Percentiles rank a stretch among this genome's conserved stretches.
Evolutionary conservation across 805 yeast genomes (phyloP).

Genomic region (Allodekkera sacchari): DNA sequence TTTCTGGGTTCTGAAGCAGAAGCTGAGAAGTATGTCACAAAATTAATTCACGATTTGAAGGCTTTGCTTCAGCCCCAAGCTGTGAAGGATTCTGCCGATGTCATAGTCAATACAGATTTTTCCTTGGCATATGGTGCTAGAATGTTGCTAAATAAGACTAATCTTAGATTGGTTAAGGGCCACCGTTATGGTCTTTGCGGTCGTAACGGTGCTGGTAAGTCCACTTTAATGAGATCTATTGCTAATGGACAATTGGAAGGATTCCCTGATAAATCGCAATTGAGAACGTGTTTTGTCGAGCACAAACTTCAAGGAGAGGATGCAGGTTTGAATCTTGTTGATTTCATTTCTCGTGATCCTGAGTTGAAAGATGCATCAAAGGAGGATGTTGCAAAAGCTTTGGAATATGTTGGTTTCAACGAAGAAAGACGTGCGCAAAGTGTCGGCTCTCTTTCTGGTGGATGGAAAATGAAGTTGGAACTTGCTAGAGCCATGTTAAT

Average conservation of each 20-base stretch:
- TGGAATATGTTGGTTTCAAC: conserved; percentile 83
- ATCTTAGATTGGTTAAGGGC: conserved; percentile 79
- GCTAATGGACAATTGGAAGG: conserved; percentile 97
- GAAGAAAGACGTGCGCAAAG: conserved; percentile 83
- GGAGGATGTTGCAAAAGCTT: conserved; percentile 67
- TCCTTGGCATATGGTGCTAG: conserved; percentile 96
- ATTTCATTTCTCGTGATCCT: conserved; percentile 84
- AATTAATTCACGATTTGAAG: conserved; percentile 40
- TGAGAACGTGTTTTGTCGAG: conserved; percentile 94
- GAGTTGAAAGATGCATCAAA: conserved; percentile 58
- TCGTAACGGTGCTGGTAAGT: conserved; percentile 98
- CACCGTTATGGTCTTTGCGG: conserved; percentile 98
- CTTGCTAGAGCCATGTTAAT: conserved; percentile 98
- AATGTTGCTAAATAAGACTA: conserved; percentile 92
- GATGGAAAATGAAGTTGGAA: conserved; percentile 99
- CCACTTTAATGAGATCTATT: conserved; percentile 94
- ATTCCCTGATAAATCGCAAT: conserved; percentile 80
- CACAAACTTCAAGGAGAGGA: conserved; percentile 94
- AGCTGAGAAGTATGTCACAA: conserved; percentile 32
- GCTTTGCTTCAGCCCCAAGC: conserved; percentile 46
- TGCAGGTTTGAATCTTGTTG: conserved; percentile 80
- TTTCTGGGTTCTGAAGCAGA: conserved; percentile 26
- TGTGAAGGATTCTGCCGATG: conserved; percentile 53
- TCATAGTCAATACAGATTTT: conserved; percentile 88
- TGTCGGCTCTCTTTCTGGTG: conserved; percentile 94